Percentiles rank a stretch among this genome's conserved stretches.
phyloP scores from a whole-genome alignment of 2,329 filamentous ascomycete genomes.

The Ramichloridium luteum region DNA sequence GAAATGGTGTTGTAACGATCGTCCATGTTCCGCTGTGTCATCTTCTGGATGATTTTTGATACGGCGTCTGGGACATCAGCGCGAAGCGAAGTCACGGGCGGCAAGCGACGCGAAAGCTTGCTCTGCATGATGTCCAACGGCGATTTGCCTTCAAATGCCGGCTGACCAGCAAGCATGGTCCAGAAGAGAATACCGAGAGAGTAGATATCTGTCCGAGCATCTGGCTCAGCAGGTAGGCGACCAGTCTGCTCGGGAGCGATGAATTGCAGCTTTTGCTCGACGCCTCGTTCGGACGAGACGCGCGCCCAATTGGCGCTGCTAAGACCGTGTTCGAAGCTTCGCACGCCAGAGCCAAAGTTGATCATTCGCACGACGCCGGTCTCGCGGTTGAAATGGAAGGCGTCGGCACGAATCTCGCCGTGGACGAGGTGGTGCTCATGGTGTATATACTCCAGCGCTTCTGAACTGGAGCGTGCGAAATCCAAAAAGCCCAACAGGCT shows the following conservation, averaged over 20 bases:
- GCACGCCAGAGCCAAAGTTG: slow-evolving; percentile 74
- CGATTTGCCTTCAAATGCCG: slow-evolving; percentile 66
- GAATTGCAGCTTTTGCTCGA: slow-evolving; percentile 79
- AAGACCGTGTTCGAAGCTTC: slow-evolving; percentile 83
- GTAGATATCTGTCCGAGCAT: slow-evolving; percentile 87
- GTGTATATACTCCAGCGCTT: slow-evolving; percentile 83
- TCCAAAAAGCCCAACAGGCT: slow-evolving; percentile 66
- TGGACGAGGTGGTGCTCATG: slow-evolving; percentile 78
- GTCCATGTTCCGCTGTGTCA: slow-evolving; percentile 76
- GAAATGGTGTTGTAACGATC: slow-evolving; percentile 85
- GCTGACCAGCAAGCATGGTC: slow-evolving; percentile 66
- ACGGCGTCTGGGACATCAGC: slow-evolving; percentile 76
- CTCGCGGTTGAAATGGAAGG: slow-evolving; percentile 72
- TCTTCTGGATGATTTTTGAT: slow-evolving; percentile 75
- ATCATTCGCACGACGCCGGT: slow-evolving; percentile 63
- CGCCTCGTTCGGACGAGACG: slow-evolving; percentile 70
- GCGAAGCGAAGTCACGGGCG: slow-evolving; percentile 61
- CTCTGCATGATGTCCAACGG: slow-evolving; percentile 87
- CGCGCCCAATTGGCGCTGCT: slow-evolving; percentile 74
- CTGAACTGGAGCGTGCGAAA: slow-evolving; percentile 77
- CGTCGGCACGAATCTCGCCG: slow-evolving; percentile 80
- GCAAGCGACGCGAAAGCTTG: slow-evolving; percentile 67
- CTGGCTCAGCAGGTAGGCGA: slow-evolving; percentile 81
- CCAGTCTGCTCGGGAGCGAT: slow-evolving; percentile 94
- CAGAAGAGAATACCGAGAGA: slow-evolving; percentile 82